Evolutionary conservation across 164 flowering plant genomes (phyloP).

Genomic region (Protea cynaroides): DNA sequence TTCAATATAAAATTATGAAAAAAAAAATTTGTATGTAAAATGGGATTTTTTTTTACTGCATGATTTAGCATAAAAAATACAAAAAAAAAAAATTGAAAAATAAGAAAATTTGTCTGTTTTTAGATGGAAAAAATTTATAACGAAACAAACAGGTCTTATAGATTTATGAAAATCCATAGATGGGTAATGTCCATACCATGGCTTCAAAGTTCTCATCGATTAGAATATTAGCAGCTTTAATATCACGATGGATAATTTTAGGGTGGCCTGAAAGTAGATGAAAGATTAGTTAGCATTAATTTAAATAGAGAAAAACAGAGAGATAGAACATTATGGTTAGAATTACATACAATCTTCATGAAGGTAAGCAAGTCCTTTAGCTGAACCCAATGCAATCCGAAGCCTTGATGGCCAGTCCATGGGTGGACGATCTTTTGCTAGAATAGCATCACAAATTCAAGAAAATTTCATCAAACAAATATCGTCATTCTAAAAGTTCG

Average conservation of each 20-base stretch:
- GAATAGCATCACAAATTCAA: too few relatives aligned
- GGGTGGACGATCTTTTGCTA: constrained; percentile 40
- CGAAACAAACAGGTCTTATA: too few relatives aligned
- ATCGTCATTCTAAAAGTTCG: too few relatives aligned
- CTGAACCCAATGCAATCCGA: constrained; percentile 70
- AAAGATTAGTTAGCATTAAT: too few relatives aligned
- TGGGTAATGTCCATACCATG: constrained; percentile 33
- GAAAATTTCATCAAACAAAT: too few relatives aligned
- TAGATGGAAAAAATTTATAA: too few relatives aligned
- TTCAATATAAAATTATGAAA: too few relatives aligned
- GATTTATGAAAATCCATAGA: background rate
- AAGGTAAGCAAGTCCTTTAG: constrained; percentile 81
- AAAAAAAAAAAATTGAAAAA: too few relatives aligned
- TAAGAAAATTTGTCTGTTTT: too few relatives aligned
- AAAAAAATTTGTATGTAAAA: too few relatives aligned
- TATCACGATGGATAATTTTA: constrained; percentile 79
- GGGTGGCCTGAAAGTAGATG: constrained; percentile 55
- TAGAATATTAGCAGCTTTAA: constrained; percentile 69
- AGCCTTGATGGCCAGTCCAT: constrained; percentile 63
- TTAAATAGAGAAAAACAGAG: background rate
- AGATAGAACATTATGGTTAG: constrained; percentile 7
- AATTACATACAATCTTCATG: constrained; percentile 75
- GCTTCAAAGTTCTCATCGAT: constrained; percentile 64
- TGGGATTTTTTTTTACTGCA: too few relatives aligned
- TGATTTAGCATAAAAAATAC: too few relatives aligned